Percentiles rank a stretch among this genome's conserved stretches.
Evolutionary conservation across 2,329 filamentous ascomycete genomes (phyloP).

Genomic region (Hirsutella rhossiliensis): DNA sequence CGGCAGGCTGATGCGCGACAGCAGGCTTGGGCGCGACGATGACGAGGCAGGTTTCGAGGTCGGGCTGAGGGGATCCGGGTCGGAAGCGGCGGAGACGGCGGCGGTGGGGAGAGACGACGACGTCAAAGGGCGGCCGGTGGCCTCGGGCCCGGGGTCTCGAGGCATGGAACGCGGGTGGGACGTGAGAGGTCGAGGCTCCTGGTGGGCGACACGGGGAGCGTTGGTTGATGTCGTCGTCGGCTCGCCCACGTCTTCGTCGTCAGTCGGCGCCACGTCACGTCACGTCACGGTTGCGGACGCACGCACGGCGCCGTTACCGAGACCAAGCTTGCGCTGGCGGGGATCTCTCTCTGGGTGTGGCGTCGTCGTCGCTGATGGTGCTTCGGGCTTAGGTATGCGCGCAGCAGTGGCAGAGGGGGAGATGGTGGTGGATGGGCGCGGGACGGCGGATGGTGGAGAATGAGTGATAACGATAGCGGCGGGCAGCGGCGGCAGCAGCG

Average conservation of each 20-base stretch:
- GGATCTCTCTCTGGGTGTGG: not conserved
- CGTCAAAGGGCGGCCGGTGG: conserved; percentile 9
- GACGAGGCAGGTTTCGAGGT: conserved; percentile 3
- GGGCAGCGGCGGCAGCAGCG: conserved; percentile 1
- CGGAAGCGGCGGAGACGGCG: conserved; percentile 14
- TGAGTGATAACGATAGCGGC: not conserved
- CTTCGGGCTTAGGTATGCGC: not conserved
- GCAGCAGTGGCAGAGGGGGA: not conserved
- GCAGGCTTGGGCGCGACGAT: conserved; percentile 23
- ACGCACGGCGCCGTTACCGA: not conserved
- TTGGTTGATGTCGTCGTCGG: not conserved
- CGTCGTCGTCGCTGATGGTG: conserved; percentile 1
- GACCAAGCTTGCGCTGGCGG: not conserved
- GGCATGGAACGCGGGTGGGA: conserved; percentile 10
- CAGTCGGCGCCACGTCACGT: not conserved
- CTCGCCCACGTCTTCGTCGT: not conserved
- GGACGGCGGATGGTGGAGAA: not conserved
- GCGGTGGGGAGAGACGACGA: conserved; percentile 10
- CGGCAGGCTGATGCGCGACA: conserved; percentile 40
- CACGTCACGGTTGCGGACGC: not conserved
- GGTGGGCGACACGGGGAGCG: not conserved
- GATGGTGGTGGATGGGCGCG: not conserved
- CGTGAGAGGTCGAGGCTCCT: not conserved
- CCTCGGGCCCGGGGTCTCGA: conserved; percentile 7
- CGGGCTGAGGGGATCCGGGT: conserved; percentile 12